Conservation (phyloP, 768 basidiomycete genomes). For the Rickenella mellea region DNA sequence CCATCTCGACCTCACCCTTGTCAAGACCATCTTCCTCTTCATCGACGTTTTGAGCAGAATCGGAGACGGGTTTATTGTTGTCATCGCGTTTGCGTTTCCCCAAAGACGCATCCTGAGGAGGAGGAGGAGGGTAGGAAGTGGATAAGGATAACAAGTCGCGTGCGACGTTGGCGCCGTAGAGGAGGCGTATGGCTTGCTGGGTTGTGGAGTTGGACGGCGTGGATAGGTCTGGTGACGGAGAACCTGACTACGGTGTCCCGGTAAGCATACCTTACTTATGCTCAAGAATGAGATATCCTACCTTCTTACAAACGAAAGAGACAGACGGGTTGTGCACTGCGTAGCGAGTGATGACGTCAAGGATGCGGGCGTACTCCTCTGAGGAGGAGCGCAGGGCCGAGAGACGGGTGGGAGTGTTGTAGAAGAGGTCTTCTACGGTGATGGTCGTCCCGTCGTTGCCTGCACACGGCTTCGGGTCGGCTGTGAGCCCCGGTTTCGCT, state of each 20-base stretch:
- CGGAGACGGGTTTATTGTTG: too few relatives aligned
- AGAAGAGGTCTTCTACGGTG: conserved; percentile 89
- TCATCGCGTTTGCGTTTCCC: conserved; percentile 13
- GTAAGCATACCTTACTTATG: conserved; percentile 5
- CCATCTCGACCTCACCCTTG: conserved; percentile 9
- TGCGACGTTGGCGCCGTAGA: conserved; percentile 76
- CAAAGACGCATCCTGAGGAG: conserved; percentile 33
- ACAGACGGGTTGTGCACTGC: conserved; percentile 88
- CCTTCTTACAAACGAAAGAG: conserved; percentile 90
- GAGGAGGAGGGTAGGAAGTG: conserved; percentile 22
- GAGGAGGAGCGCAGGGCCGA: conserved; percentile 75
- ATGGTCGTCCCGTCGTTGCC: conserved; percentile 93
- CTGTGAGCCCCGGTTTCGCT: conserved; percentile 56
- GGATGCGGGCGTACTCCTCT: conserved; percentile 86
- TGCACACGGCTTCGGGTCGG: conserved; percentile 83
- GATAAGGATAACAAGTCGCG: too few relatives aligned
- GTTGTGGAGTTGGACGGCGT: conserved; percentile 63
- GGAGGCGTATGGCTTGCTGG: conserved; percentile 59
- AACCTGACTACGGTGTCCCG: conserved; percentile 46
- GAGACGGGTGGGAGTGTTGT: conserved; percentile 82
- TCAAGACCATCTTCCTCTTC: not conserved
- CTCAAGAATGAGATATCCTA: conserved; percentile 15
- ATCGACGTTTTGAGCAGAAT: too few relatives aligned
- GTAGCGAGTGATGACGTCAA: conserved; percentile 89
- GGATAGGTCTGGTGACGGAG: conserved; percentile 67